Evolutionary conservation across 768 basidiomycete genomes (phyloP), one percentile per base, ranked within the genome.

Genomic region (Coprinellus micaceus): DNA sequence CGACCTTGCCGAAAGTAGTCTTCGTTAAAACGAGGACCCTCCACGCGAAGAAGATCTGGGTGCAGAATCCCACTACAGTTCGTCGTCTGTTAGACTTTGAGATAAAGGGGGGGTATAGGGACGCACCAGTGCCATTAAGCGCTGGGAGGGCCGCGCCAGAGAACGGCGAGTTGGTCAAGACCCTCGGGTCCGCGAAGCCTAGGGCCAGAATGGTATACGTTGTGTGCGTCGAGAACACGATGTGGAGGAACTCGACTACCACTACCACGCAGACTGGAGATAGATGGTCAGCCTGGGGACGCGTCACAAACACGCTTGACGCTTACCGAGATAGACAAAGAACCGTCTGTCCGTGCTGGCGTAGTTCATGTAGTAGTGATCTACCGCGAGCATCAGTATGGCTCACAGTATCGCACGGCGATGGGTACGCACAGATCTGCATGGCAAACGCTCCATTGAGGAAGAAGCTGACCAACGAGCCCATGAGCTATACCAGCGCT

Each of bases 321-420:
- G n/a, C 49, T 33, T 21, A 51, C 49, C 49, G 19, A 51, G 21
- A n/a, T 29, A 33, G 49, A 51, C 49, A 15, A 51, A 51, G 33
- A 51, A 51, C 4, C 49, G 30, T 24, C 49, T n/a, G 33, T 51
- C 49, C 29, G 49, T 51, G 17, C 30, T 37, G 15, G 49, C 49
- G 21, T 51, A 51, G 49, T 51, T 51, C 49, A 51, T 51, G 29
- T 51, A 51, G 49, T 51, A 51, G 49, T 51, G 49, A 21, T 51
- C 49, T 51, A 30, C 17, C 2, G 13, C 33, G 21, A 29, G 4
- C 25, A 21, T 30, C 28, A 29, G 40, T 15, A 43, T 19, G 15
- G 40, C 13, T 21, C 6, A 17, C 33, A 13, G 40, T 43, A 47
- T 47, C 7, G 9, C 21, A 37, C 17, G 47, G 28, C 47, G 33